Conservation (phyloP, 805 yeast genomes). For the Ogataea nakhonphanomensis region DNA sequence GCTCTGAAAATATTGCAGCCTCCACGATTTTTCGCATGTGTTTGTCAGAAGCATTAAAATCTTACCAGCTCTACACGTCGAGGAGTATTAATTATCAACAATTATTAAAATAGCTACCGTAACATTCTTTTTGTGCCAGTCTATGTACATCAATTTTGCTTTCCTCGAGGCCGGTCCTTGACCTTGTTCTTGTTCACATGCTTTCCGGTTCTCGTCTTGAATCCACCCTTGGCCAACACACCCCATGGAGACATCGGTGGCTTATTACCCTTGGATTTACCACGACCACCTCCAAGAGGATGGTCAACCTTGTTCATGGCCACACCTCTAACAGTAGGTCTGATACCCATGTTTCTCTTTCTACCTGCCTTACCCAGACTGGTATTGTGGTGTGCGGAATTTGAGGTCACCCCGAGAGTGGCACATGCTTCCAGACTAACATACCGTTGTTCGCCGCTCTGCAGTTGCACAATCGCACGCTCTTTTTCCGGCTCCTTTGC, state of each 20-base stretch:
- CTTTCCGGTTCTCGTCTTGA: conserved; percentile 90
- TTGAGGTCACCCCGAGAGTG: conserved; percentile 88
- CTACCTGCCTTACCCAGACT: conserved; percentile 97
- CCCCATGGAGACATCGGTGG: conserved; percentile 97
- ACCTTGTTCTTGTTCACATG: conserved; percentile 80
- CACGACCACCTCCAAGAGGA: conserved; percentile 99
- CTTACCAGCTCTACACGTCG: too few relatives aligned
- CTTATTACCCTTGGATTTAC: conserved; percentile 96
- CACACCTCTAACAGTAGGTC: conserved; percentile 96
- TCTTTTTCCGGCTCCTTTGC: conserved; percentile 69
- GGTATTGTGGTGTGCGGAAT: conserved; percentile 85
- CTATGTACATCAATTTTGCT: conserved; percentile 29
- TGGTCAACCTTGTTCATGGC: conserved; percentile 98
- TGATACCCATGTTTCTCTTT: conserved; percentile 83
- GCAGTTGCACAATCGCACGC: conserved; percentile 75
- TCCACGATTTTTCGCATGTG: too few relatives aligned
- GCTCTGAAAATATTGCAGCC: too few relatives aligned
- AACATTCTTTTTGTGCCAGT: conserved; percentile 6
- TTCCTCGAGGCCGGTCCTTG: conserved; percentile 87
- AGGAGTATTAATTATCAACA: too few relatives aligned
- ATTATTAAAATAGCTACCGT: too few relatives aligned
- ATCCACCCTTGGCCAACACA: conserved; percentile 82
- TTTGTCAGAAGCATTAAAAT: too few relatives aligned
- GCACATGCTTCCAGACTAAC: conserved; percentile 86
- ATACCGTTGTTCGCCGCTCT: conserved; percentile 92